A percentile compares a stretch with the other conserved stretches of the same genome.
These are phyloP conservation scores for Arthroderma sp. DNA, from an alignment of 2,329 filamentous ascomycete genomes.

Conservation along the genomic window DNA sequence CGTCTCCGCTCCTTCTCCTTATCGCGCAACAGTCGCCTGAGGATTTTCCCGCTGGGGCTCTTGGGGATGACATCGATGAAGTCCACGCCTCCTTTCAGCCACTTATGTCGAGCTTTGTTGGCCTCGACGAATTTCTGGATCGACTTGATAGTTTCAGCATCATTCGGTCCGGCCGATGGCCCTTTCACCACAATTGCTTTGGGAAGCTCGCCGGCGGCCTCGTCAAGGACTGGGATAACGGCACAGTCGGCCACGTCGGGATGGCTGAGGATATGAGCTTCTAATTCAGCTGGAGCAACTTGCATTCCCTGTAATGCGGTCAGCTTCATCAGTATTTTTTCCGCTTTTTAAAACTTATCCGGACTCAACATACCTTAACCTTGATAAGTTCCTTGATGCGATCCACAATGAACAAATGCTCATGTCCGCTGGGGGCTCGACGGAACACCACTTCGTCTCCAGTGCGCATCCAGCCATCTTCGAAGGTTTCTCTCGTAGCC, in stretches of 20 bases:
- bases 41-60: conserved; percentile 50
- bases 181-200: conserved; percentile 53
- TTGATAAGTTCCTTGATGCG: conserved; percentile 69
- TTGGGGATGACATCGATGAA: conserved; percentile 47
- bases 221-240: conserved; percentile 60
- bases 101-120: conserved; percentile 49
- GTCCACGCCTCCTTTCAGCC: conserved; percentile 47
- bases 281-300: conserved; percentile 72
- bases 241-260: conserved; percentile 63
- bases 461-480: conserved; percentile 68
- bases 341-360: not conserved
- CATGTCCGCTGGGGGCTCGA: conserved; percentile 50
- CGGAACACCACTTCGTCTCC: conserved; percentile 70
- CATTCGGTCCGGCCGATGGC: conserved; percentile 38
- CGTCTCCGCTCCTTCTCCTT: conserved; percentile 57
- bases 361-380: conserved; percentile 46
- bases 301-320: conserved; percentile 49
- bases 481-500: conserved; percentile 69
- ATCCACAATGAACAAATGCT: conserved; percentile 78
- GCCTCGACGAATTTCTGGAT: conserved; percentile 48
- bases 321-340: not conserved
- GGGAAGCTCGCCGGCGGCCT: conserved; percentile 47
- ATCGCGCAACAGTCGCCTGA: conserved; percentile 54
- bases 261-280: conserved; percentile 65
- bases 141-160: conserved; percentile 35